Evolutionary conservation across 1,284 basidiomycete genomes (phyloP).

Genomic region (Xanthoconium separans): DNA sequence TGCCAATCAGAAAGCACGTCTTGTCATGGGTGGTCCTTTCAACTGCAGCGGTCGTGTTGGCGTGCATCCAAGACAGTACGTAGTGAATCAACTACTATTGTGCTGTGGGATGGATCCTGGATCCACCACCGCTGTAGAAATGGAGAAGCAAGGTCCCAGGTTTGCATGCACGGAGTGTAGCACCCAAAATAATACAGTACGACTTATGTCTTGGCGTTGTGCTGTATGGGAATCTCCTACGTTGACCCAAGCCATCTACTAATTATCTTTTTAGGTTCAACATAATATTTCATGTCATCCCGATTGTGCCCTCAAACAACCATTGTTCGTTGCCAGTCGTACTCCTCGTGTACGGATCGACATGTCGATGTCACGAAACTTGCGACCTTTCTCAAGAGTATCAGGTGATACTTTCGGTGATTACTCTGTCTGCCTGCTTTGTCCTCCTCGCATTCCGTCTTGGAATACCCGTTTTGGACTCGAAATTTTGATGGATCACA

Average conservation of each 20-base stretch:
- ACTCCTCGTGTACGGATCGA: neutral
- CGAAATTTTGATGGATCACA: slow-evolving; percentile 18
- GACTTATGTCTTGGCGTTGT: slow-evolving; percentile 26
- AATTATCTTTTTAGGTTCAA: slow-evolving; percentile 16
- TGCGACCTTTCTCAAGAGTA: neutral
- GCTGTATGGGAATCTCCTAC: slow-evolving; percentile 14
- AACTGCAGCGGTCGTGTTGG: slow-evolving; percentile 25
- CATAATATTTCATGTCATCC: slow-evolving; percentile 21
- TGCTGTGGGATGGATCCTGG: slow-evolving; percentile 26
- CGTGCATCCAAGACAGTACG: slow-evolving; percentile 20
- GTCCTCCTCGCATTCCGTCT: slow-evolving; percentile 30
- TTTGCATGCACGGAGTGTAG: slow-evolving; percentile 21
- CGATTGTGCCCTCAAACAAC: neutral
- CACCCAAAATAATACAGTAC: slow-evolving; percentile 2
- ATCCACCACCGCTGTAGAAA: slow-evolving; percentile 27
- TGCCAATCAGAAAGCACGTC: slow-evolving; percentile 23
- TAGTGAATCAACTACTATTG: slow-evolving; percentile 17
- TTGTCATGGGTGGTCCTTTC: slow-evolving; percentile 34
- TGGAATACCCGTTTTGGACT: slow-evolving; percentile 26
- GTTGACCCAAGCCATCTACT: neutral
- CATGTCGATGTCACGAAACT: neutral
- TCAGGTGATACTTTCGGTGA: slow-evolving; percentile 9
- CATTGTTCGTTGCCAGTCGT: slow-evolving; percentile 13
- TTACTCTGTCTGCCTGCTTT: slow-evolving; percentile 25
- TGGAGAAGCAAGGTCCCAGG: slow-evolving; percentile 24